Percentiles rank a stretch among this genome's conserved stretches.
These are phyloP conservation scores for Aphanomyces stellatus DNA, from an alignment of 352 stramenopile genomes.

Conservation along the genomic window DNA sequence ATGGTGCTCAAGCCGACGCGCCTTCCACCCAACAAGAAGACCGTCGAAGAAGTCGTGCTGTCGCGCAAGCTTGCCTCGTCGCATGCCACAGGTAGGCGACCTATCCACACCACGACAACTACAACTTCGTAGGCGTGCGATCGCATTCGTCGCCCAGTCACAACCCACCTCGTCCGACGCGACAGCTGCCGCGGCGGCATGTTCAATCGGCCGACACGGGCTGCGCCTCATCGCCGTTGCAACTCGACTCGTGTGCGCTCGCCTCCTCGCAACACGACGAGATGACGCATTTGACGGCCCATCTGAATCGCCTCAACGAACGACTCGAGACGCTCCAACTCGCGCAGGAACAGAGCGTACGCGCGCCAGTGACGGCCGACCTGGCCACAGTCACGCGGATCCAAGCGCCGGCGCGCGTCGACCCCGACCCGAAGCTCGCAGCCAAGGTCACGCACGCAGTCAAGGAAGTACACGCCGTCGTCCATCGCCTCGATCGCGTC, in stretches of 20 bases:
- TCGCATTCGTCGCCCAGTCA: background rate
- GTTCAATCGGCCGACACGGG: background rate
- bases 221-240: background rate
- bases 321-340: background rate
- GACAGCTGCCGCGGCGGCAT: background rate
- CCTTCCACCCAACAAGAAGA: slow-evolving; percentile 43
- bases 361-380: background rate
- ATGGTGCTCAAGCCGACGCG: slow-evolving; percentile 58
- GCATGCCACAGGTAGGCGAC: no score
- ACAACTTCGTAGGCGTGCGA: no score
- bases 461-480: slow-evolving; percentile 50
- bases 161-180: background rate
- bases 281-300: background rate
- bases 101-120: no score
- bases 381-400: background rate
- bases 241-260: background rate
- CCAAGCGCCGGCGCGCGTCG: background rate
- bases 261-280: background rate
- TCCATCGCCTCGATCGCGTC: slow-evolving; percentile 57
- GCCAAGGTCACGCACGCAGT: slow-evolving; percentile 51
- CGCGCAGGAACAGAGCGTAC: background rate
- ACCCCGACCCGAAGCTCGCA: slow-evolving; percentile 24
- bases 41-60: slow-evolving; percentile 62
- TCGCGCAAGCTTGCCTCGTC: no score
- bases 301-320: background rate